These are phyloP conservation scores for Diaporthe ilicicola DNA, from an alignment of 2,329 filamentous ascomycete species.

Conservation along the genomic window DNA sequence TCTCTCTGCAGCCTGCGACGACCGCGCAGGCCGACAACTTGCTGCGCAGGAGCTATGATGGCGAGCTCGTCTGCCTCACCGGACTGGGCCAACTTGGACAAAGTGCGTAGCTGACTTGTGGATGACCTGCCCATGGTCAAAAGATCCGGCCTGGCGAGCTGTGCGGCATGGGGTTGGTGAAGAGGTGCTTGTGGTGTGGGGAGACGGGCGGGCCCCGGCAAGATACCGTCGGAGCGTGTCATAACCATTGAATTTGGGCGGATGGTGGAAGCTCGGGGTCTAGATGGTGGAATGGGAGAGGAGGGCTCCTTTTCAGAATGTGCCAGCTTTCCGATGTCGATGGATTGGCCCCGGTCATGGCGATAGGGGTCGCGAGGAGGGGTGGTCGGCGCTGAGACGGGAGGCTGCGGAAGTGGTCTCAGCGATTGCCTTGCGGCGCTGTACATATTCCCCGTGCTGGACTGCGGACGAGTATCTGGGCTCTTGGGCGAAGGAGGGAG, in stretches of 20 bases:
- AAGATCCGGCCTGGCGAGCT: constrained; percentile 75
- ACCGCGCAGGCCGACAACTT: constrained; percentile 88
- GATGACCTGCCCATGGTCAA: constrained; percentile 86
- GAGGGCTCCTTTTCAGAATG: constrained; percentile 53
- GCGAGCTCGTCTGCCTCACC: constrained; percentile 81
- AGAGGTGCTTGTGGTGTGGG: constrained; percentile 43
- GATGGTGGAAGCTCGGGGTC: constrained; percentile 46
- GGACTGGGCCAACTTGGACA: constrained; percentile 83
- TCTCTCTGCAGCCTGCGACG: constrained; percentile 82
- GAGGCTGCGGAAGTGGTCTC: constrained; percentile 75
- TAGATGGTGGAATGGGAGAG: constrained; percentile 53
- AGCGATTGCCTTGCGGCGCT: constrained; percentile 79
- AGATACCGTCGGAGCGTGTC: constrained; percentile 64
- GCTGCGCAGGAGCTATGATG: constrained; percentile 79
- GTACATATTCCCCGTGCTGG: constrained; percentile 70
- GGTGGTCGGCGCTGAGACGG: constrained; percentile 52
- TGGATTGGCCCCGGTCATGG: constrained; percentile 69
- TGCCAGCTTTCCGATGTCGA: constrained; percentile 67
- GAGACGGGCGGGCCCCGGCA: constrained; percentile 44
- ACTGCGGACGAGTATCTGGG: constrained; percentile 45
- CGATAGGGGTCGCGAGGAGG: constrained; percentile 40
- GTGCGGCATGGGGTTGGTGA: constrained; percentile 51
- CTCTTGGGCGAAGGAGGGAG: constrained; percentile 57
- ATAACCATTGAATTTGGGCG: constrained; percentile 71
- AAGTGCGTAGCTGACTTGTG: constrained; percentile 85